Percentiles rank a stretch among this genome's conserved stretches.
These are phyloP conservation scores for Ziziphus jujuba DNA, from an alignment of 306 rosid genomes.

Conservation along the genomic window DNA sequence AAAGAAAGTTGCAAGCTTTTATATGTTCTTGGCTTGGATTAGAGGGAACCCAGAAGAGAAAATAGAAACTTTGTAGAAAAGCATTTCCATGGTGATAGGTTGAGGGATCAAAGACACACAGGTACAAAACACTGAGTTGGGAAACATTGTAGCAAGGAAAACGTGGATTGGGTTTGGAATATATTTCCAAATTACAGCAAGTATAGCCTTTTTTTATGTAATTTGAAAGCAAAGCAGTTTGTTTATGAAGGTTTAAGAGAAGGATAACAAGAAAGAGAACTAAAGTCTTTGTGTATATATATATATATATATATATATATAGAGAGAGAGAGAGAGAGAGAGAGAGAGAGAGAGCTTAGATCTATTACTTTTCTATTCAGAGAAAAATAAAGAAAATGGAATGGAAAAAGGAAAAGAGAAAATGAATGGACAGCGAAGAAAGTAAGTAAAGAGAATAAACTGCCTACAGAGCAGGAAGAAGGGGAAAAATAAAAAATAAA, in stretches of 20 bases:
- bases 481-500: constrained; percentile 5
- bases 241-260: constrained; percentile 16
- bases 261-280: neutral
- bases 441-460: constrained; percentile 38
- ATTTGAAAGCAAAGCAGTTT: neutral
- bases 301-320: too few relatives aligned
- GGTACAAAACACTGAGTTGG: constrained; percentile 4
- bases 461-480: neutral
- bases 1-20: constrained; percentile 14
- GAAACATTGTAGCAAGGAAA: neutral
- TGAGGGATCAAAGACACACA: constrained; percentile 24
- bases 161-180: constrained; percentile 9
- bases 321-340: constrained; percentile 12
- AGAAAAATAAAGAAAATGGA: constrained; percentile 6
- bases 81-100: constrained; percentile 7
- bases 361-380: neutral
- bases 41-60: constrained; percentile 42
- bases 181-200: neutral
- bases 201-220: constrained; percentile 3
- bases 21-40: constrained; percentile 36
- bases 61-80: constrained; percentile 43
- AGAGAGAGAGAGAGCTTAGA: constrained; percentile 18
- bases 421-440: constrained; percentile 32
- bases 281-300: constrained; percentile 13
- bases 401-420: constrained; percentile 25